Evolutionary conservation across 176 grass and related monocot genomes (phyloP), one percentile per base, ranked within the genome.

Genomic region (Metroxylon sagu): DNA sequence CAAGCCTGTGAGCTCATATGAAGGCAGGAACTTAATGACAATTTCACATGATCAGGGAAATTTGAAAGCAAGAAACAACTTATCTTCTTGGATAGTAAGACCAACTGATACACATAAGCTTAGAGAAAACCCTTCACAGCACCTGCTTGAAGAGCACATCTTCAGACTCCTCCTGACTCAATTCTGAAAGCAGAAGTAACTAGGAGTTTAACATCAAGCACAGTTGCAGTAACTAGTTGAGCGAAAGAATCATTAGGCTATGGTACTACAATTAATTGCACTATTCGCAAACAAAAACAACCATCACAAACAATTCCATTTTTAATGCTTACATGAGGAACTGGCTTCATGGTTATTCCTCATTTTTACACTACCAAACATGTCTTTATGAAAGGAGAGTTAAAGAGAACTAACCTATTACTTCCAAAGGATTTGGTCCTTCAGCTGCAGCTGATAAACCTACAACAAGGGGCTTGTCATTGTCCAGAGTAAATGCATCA

Each of bases 111-210:
- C 31, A 10, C 31, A 10, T 39, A 39, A 39, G 6, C 31, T 39
- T 39, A 39, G 31, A 39, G 31, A 39, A 5, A 39, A 39, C 7
- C 50, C 52, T 49, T 8, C 65, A 29, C 50, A 48, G 52, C 80
- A 97, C 92, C 92, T 91, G 83, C 83, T 97, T 97, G 76, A 97
- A 91, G 48, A 69, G 78, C 64, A 91, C 69, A 61, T 91, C 92
- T 76, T 97, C 84, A 57, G 49, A 74, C 62, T 97, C 92, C 18
- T 88, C 92, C 29, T 75, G 52, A 26, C 80, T 97, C 78, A 97
- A 83, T 62, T 97, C 92, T 97, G 74, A 62, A 68, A 66, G 14
- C 28, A 77, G 58, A 28, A 83, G 56, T 26, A 71, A 39, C 31
- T 69, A 81, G 25, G 54, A 62, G 1, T 49, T 17, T 54, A 35